These are phyloP conservation scores for Verticillium klebahnii DNA, from an alignment of 2,329 filamentous ascomycete genomes.

Conservation along the genomic window DNA sequence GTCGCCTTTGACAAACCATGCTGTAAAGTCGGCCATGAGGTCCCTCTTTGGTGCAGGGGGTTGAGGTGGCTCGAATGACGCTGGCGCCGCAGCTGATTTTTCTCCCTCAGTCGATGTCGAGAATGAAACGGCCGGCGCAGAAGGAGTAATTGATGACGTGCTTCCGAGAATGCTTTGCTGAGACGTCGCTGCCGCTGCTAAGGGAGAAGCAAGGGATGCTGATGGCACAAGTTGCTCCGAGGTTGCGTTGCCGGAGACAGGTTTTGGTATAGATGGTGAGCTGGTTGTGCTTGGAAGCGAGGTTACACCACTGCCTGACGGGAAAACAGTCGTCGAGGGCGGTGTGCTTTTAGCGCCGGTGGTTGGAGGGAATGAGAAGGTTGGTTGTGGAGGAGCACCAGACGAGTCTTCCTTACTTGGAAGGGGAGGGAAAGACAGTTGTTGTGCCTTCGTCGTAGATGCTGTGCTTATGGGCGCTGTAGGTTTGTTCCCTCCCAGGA, in stretches of 20 bases:
- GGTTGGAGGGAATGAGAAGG: not conserved
- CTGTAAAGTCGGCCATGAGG: constrained; percentile 42
- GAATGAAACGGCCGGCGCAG: not conserved
- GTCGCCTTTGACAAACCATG: constrained; percentile 52
- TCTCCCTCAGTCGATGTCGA: not conserved
- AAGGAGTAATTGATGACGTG: not conserved
- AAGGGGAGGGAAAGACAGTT: not conserved
- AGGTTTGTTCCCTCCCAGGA: not conserved
- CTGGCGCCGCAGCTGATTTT: not conserved
- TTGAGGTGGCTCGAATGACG: not conserved
- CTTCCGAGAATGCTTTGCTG: not conserved
- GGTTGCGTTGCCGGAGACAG: not conserved
- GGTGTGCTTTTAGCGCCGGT: not conserved
- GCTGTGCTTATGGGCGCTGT: not conserved
- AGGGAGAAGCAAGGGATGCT: not conserved
- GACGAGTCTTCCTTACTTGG: not conserved
- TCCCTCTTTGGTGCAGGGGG: constrained; percentile 23
- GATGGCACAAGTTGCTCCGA: not conserved
- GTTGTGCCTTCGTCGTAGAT: not conserved
- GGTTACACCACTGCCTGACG: not conserved
- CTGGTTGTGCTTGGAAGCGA: not conserved
- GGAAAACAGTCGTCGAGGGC: not conserved
- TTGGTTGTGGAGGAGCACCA: not conserved
- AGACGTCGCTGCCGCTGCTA: not conserved
- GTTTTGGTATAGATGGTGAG: not conserved